Base-by-base conservation (phyloP, 208 protist species). In the Wallacemonas sp. region DNA sequence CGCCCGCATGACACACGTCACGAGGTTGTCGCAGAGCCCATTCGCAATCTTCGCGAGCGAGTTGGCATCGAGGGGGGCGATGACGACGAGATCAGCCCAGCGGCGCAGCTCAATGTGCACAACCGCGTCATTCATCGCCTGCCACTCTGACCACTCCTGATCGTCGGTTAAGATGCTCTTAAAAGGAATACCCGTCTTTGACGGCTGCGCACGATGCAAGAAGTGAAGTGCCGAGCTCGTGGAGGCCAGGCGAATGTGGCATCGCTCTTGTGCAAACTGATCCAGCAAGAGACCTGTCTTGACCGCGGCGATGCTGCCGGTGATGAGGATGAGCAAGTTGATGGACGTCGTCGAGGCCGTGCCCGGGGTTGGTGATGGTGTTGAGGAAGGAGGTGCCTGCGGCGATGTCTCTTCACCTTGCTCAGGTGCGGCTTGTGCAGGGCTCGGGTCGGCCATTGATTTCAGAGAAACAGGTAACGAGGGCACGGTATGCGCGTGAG, bases 11-110 rank as follows among this genome's bases (percentile, higher is more conserved):
- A 99, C 84, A 55, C 93, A 99, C 2, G 91, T 98, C 56, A 98
- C 80, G 24, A 98, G 79, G 74, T 99, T 99, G 73, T 99, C 97
- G 72, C 87, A 96, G 14, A 98, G 45, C 2, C 98, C 98, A 65
- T 77, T 84, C 3, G 94, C 72, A 12, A 99, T 39, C 76, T 99
- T 99, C 22, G 97, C 97, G 6, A 99, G 80, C 15, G 94, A 98
- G 82, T 99, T 99, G 2, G 98, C 98, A 60, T 97, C 91, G 19
- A 99, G 84, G 5, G 98, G 98, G 1, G 91, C 96, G 53, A 99
- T 91, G 15, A 99, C 70, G n/a, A 99, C 76, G 14, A 98, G 31
- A 68, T 99, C 94, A 3, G 97, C 96, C 97, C 97, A 98, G 22
- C 88, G 77, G 31, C 95, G 78, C 46, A 99, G 74, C 62, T 97